Base-by-base conservation (phyloP, 768 basidiomycete species). In the Kwoniella sp. region DNA sequence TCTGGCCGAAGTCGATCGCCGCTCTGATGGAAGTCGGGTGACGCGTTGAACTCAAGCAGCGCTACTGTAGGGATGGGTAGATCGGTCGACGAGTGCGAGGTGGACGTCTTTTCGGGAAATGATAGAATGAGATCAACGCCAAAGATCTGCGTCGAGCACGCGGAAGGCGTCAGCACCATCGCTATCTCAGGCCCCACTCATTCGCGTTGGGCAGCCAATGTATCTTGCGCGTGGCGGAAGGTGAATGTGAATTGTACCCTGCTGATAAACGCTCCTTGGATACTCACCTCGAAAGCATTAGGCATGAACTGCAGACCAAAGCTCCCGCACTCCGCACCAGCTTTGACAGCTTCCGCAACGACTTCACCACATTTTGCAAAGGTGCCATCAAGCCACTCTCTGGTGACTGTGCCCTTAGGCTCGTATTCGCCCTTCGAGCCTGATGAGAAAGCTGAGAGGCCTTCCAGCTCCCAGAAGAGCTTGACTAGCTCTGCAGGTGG, bases 21-120 rank as follows among this genome's bases (percentile, higher is more conserved):
- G 0, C 94, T 94, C 60, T 95, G 85, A 73, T 93, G 91, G 64
- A 98, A 95, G 50, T 96, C 96, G 1, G 96, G 95, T 69, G 94
- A 93, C 5, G 95, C 88, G 76, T 99, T 99, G 73, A 95, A 84
- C 80, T 98, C 96, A 30, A 97, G 84, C 1, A 97, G 83, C 61
- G 89, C 87, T 17, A 92, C 87, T 66, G 63, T 64, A 1, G 78
- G 60, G 20, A 65, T 62, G 4, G 80, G 58, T 0, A 73, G 61
- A 3, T 26, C 12, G 26, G 30, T 15, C 15, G 62, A 23, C n/a
- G 30, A 23, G 23, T 1, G 26, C 1, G 58, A 25, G 1, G 53
- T 23, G 11, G 64, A 22, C 68, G 68, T 55, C 20, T 15, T 29
- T 31, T 45, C 50, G 67, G 85, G 58, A 84, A 85, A 63, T 0